Evolutionary conservation across 192 early-diverging fungal genomes (phyloP), one percentile per base, ranked within the genome.

Genomic region (Entrophospora sp.): DNA sequence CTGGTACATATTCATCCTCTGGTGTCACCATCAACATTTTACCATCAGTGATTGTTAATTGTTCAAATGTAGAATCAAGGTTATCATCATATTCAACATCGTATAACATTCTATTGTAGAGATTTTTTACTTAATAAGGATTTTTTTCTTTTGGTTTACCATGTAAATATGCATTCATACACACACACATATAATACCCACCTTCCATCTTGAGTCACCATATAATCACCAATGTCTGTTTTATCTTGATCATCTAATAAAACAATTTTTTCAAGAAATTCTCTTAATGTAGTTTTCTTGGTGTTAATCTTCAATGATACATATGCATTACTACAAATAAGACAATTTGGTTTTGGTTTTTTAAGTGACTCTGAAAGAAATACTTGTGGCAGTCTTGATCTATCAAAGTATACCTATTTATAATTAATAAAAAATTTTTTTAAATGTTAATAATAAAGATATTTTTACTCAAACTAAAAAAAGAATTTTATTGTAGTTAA

Each of bases 51-150:
- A 97, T 52, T 2, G 77, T 76, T 22, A 96, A 69, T 1, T 78
- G 77, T 18, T 77, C 72, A 46, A 95, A 73, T 0, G 85, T 68
- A 44, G 69, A 71, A 4, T 68, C 71, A 10, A 79, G 62, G 63
- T 93, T 93, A 52, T 96, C 94, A 28, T 93, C 89, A 64, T 88
- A 91, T 30, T 98, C 96, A 9, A 85, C 75, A 70, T 98, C 94
- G 64, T 94, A 94, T 46, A 97, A 67, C 18, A 94, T 77, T 63
- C 86, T 89, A 68, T 10, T 56, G 18, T 20, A 25, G 57, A 16
- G 32, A 43, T n/a, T 8, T 53, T 13, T 53, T 5, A 25, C 24
- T n/a, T 1, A 58, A 31, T 34, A 28, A 10, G 2, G 30, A 30
- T 16, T 40, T 24, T 0, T 30, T 32, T 20, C n/a, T 60, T 30